A percentile compares a stretch with the other conserved stretches of the same genome.
Evolutionary conservation across 2,329 filamentous ascomycete genomes (phyloP).

Genomic region (Rhynchosporium agropyri): DNA sequence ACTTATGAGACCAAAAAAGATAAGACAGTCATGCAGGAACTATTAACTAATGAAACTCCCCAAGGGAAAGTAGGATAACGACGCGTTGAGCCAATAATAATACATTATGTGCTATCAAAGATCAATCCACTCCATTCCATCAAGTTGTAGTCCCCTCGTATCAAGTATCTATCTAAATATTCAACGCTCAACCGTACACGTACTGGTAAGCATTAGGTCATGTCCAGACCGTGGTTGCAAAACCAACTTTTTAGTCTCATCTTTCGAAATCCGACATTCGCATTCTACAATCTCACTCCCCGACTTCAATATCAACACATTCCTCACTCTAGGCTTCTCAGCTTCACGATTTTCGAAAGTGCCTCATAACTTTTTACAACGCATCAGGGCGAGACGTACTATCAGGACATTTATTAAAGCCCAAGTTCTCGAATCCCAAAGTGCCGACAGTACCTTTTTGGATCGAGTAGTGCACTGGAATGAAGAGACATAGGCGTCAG

Average conservation of each 20-base stretch:
- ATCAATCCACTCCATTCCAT: neutral
- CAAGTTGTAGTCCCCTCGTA: too few species aligned
- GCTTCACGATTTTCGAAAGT: neutral
- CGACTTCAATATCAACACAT: conserved; percentile 24
- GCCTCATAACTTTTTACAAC: neutral
- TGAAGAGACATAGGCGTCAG: conserved; percentile 16
- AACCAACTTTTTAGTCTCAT: neutral
- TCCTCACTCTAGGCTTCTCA: neutral
- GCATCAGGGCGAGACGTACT: neutral
- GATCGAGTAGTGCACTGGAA: conserved; percentile 25
- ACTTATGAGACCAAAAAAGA: conserved; percentile 46
- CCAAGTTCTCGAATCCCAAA: conserved; percentile 21
- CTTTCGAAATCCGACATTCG: neutral
- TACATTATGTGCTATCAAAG: neutral
- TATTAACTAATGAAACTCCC: conserved; percentile 8
- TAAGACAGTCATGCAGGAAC: conserved; percentile 2
- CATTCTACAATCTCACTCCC: neutral
- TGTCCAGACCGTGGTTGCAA: neutral
- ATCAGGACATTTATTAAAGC: conserved; percentile 26
- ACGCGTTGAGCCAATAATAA: neutral
- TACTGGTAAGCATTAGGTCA: conserved; percentile 20
- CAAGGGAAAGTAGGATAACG: conserved; percentile 58
- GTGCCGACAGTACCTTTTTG: neutral
- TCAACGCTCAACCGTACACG: neutral
- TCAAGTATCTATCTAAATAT: too few species aligned